Evolutionary conservation across 73 alveolate species (phyloP).

Genomic region (Symbiodinium pilosum): DNA sequence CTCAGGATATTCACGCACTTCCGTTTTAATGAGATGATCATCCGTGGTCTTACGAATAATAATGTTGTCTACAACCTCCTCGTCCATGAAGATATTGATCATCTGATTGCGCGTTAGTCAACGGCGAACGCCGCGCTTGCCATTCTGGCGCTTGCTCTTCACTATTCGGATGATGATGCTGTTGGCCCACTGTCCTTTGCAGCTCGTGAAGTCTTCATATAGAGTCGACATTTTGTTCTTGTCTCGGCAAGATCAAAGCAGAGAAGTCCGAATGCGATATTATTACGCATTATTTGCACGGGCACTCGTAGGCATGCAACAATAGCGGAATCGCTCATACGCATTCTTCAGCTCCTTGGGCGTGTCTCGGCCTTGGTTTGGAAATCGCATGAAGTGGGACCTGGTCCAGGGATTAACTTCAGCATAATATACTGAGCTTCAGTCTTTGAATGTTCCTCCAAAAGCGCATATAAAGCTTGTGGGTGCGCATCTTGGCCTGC

Average conservation of each 20-base stretch:
- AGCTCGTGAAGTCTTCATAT: conserved; percentile 20
- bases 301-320: neutral
- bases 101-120: conserved; percentile 19
- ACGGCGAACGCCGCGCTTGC: neutral
- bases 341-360: conserved; percentile 36
- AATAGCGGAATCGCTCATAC: conserved; percentile 23
- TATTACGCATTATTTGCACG: neutral
- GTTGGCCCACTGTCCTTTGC: neutral
- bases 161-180: neutral
- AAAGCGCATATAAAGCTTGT: conserved; percentile 18
- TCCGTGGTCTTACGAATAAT: neutral
- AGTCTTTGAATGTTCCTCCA: neutral
- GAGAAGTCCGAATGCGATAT: neutral
- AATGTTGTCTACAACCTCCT: neutral
- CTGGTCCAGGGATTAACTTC: too few relatives aligned
- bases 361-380: neutral
- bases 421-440: neutral
- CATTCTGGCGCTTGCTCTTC: neutral
- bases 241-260: neutral
- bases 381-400: neutral
- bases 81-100: neutral
- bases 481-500: neutral
- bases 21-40: neutral
- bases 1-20: conserved; percentile 34
- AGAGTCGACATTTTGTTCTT: neutral